Base-by-base conservation (phyloP, 306 rosid species). In the Dryas alaskensis region DNA sequence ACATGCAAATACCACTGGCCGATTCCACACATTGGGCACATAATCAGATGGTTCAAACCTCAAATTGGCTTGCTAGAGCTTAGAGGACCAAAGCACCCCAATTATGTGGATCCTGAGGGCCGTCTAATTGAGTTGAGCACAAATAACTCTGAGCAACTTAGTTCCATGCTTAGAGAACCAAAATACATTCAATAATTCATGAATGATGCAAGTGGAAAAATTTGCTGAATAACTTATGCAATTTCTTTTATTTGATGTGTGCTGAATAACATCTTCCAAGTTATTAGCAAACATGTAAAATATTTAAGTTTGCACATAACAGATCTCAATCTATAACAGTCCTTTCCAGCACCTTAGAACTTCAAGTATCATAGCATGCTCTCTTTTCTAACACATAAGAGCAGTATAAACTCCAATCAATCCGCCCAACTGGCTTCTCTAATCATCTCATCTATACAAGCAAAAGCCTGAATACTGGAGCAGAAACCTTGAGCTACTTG, bases 401-500 rank as follows among this genome's bases (percentile, higher is more conserved):
- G 66, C 66, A 40, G 37, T 71, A 6, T 44, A 25, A 71, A 58
- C 17, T 17, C 52, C 65, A 54, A 70, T 13, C 1, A 42, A 39
- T 64, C 40, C 12, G 17, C 54, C 52, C 7, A 11, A 55, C 43
- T 40, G 42, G 8, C 52, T 53, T 54, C 74, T n/a, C 0, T 6
- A 72, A 45, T 14, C 9, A 1, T 72, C 27, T 8, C 7, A 1
- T 59, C 55, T n/a, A 9, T 14, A 12, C 46, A 72, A 13, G 14
- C 25, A 54, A 46, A 19, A 22, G 11, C 63, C 8, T 31, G 0
- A 4, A 54, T 22, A 55, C 9, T 46, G 13, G 37, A 52, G 49
- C 65, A 59, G 60, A 59, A 63, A 65, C 60, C 62, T 44, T 46
- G 43, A 73, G 72, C 66, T 55, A 73, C 31, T 51, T 62, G 73